Evolutionary conservation across 2,329 filamentous ascomycete species (phyloP).

Genomic region (Lomentospora prolificans): DNA sequence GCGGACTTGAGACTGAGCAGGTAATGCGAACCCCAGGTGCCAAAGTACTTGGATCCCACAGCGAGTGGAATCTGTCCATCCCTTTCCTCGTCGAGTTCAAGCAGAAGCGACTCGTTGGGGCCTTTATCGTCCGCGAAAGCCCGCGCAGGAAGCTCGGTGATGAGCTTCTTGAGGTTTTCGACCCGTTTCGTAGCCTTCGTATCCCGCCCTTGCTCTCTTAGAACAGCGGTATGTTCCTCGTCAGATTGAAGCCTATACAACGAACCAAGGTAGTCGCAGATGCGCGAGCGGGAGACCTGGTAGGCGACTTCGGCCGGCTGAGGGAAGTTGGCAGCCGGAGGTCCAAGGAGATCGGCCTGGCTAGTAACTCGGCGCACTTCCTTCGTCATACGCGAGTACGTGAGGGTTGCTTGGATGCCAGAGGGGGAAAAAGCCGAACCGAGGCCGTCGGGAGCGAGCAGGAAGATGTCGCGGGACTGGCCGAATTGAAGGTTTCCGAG

Average conservation of each 20-base stretch:
- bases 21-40: conserved; percentile 48
- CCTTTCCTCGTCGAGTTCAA: conserved; percentile 35
- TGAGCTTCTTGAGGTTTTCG: conserved; percentile 20
- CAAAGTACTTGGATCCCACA: conserved; percentile 29
- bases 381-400: conserved; percentile 15
- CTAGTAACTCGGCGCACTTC: conserved; percentile 6
- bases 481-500: conserved; percentile 49
- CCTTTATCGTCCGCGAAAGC: conserved; percentile 21
- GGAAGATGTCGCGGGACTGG: conserved; percentile 47
- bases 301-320: conserved; percentile 30
- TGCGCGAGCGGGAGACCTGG: conserved; percentile 38
- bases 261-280: conserved; percentile 38
- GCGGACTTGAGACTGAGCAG: conserved; percentile 46
- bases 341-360: neutral
- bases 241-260: conserved; percentile 21
- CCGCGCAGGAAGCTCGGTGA: conserved; percentile 24
- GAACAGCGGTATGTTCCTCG: conserved; percentile 29
- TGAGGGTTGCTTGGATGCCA: conserved; percentile 12
- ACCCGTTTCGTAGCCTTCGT: conserved; percentile 9
- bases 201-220: too few relatives aligned
- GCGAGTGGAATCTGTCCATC: conserved; percentile 42
- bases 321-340: conserved; percentile 6
- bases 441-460: conserved; percentile 16
- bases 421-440: neutral
- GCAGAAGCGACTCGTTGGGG: conserved; percentile 34